Percentiles rank a stretch among this genome's conserved stretches.
phyloP scores from a whole-genome alignment of 73 alveolate species.

The Uronychia setigera region DNA sequence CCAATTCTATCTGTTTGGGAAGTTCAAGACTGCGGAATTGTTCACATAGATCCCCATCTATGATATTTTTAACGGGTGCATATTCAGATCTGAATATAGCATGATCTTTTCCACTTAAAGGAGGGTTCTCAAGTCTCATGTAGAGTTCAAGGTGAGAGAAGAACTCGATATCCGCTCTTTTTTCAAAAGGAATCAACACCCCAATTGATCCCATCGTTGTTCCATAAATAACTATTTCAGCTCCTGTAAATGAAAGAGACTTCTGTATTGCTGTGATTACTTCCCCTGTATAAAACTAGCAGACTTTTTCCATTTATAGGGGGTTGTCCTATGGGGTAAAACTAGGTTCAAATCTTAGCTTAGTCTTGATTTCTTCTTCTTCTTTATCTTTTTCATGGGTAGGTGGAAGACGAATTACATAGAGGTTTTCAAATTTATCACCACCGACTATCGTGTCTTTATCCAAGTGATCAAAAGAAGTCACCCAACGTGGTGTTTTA shows the following conservation, averaged over 20 bases:
- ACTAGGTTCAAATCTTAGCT: constrained; percentile 95
- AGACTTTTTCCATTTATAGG: constrained; percentile 93
- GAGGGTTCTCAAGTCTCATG: constrained; percentile 95
- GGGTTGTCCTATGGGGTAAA: constrained; percentile 95
- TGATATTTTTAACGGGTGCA: constrained; percentile 91
- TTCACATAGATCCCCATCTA: constrained; percentile 99
- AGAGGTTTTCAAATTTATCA: constrained; percentile 97
- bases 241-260: constrained; percentile 79
- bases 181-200: constrained; percentile 93
- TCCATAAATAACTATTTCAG: constrained; percentile 89
- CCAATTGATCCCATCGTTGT: constrained; percentile 96
- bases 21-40: constrained; percentile 78
- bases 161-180: constrained; percentile 96
- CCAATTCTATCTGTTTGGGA: constrained; percentile 85
- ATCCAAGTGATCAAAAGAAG: constrained; percentile 88
- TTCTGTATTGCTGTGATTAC: constrained; percentile 89
- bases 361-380: constrained; percentile 95
- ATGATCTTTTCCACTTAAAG: constrained; percentile 99
- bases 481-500: constrained; percentile 94
- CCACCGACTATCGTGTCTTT: constrained; percentile 95
- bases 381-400: constrained; percentile 95
- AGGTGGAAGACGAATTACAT: constrained; percentile 93
- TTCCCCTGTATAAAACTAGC: constrained; percentile 97
- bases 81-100: constrained; percentile 91
- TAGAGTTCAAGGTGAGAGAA: constrained; percentile 99